phyloP scores from a whole-genome alignment of 2,329 filamentous ascomycete species.

The Calonectria leucothoes region DNA sequence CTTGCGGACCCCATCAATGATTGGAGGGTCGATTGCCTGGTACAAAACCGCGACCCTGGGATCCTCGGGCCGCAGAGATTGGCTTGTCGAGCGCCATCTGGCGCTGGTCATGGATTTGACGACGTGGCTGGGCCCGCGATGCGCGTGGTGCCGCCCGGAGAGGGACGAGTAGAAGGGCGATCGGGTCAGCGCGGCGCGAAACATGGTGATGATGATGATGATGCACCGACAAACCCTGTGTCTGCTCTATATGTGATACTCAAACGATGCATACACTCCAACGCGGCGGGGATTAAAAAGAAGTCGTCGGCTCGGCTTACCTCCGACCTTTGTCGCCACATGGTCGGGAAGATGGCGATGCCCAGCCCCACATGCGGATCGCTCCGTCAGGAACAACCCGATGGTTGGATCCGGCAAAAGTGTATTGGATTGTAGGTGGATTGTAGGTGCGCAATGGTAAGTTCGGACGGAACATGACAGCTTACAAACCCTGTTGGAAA shows the following conservation, averaged over 20 bases:
- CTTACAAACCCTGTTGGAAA: background rate
- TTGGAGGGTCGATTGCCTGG: slow-evolving; percentile 58
- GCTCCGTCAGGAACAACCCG: background rate
- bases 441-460: background rate
- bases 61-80: background rate
- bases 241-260: background rate
- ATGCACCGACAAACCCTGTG: background rate
- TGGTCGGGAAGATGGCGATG: background rate
- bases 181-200: background rate
- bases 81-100: background rate
- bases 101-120: background rate
- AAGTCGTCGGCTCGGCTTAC: background rate
- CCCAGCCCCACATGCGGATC: background rate
- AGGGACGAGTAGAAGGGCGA: background rate
- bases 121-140: background rate
- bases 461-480: background rate
- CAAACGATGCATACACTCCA: background rate
- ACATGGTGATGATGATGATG: background rate
- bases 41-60: slow-evolving; percentile 56
- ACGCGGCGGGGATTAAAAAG: background rate
- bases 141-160: background rate
- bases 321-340: background rate
- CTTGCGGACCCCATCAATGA: slow-evolving; percentile 59
- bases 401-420: background rate
- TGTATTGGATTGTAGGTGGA: background rate